Evolutionary conservation across 2,329 filamentous ascomycete species (phyloP).

Genomic region (Aspergillus sp.): DNA sequence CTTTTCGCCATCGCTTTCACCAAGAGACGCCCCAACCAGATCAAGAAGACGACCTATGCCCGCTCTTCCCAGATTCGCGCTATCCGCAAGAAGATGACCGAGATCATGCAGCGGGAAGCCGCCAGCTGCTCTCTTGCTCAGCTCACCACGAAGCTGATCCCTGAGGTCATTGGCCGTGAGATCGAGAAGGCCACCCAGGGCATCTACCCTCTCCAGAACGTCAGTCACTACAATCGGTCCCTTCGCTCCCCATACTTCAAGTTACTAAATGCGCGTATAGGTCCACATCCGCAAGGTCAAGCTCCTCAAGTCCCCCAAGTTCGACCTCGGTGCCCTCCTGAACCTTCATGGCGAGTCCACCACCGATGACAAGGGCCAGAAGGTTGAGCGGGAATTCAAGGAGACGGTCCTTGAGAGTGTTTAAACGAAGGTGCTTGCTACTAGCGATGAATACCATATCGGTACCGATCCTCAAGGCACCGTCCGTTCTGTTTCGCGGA

Average conservation of each 20-base stretch:
- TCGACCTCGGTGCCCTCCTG: constrained; percentile 95
- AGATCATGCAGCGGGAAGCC: constrained; percentile 97
- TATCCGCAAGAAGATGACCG: constrained; percentile 99
- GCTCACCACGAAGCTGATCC: constrained; percentile 97
- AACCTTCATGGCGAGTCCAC: constrained; percentile 96
- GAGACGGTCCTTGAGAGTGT: constrained; percentile 92
- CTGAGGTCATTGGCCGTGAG: constrained; percentile 98
- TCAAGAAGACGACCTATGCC: constrained; percentile 99
- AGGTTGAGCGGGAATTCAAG: constrained; percentile 99
- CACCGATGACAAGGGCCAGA: constrained; percentile 94
- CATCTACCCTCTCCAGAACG: constrained; percentile 99
- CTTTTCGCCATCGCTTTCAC: constrained; percentile 99
- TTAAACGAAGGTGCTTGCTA: constrained; percentile 52
- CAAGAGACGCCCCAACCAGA: constrained; percentile 98
- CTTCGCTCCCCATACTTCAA: neutral
- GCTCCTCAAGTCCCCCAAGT: constrained; percentile 97
- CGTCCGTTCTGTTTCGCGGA: neutral
- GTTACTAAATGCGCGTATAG: constrained; percentile 52
- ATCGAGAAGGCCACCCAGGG: constrained; percentile 99
- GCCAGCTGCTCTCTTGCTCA: constrained; percentile 91
- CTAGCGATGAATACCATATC: constrained; percentile 53
- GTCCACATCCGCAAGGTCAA: constrained; percentile 99
- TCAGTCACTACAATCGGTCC: constrained; percentile 46
- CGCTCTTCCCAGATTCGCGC: constrained; percentile 94
- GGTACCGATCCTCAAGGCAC: constrained; percentile 61